Evolutionary conservation across 176 grass and related monocot genomes (phyloP), one percentile per base, ranked within the genome.

Genomic region (Phragmites australis): DNA sequence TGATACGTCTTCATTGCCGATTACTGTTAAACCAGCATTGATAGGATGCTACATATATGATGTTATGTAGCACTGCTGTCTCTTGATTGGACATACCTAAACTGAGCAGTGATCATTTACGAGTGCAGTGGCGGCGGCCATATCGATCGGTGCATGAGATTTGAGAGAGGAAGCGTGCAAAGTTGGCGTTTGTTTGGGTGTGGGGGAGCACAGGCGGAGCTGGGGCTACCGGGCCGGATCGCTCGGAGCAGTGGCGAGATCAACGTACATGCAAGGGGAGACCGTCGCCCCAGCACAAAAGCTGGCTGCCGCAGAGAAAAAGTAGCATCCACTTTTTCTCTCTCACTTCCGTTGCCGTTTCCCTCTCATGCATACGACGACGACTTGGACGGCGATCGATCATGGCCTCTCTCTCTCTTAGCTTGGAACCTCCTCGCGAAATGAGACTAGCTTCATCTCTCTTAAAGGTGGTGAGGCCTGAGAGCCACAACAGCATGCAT

Each of bases 101-200:
- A 46, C n/a, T 22, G 32, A 21, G 52, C 46, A 72, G 69, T 47
- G 30, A 18, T 19, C 53, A 14, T 15, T 12, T 37, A 19, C 18
- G 39, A 30, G 40, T 44, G 32, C 3, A 8, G 15, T 5, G 15
- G 47, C 1, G 2, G 47, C 9, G 1, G 15, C 15, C 14, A 14
- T 37, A 5, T 37, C 34, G 34, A 37, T 37, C 15, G 7, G 63
- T 22, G 63, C 71, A 16, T 25, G 59, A 46, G 44, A 68, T n/a
- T 41, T 17, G 50, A 57, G 34, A 4, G 49, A 42, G 34, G 25
- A 52, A 40, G 29, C 13, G 32, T 29, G 78, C 32, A 80, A 80
- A 80, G 49, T 55, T 31, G 50, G 37, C 22, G 37, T 80, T 80
- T 80, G 77, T 80, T 69, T 69, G 34, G 31, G 61, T 52, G 48